Evolutionary conservation across 1,284 basidiomycete genomes (phyloP).

Genomic region (Polyporus tsugae): DNA sequence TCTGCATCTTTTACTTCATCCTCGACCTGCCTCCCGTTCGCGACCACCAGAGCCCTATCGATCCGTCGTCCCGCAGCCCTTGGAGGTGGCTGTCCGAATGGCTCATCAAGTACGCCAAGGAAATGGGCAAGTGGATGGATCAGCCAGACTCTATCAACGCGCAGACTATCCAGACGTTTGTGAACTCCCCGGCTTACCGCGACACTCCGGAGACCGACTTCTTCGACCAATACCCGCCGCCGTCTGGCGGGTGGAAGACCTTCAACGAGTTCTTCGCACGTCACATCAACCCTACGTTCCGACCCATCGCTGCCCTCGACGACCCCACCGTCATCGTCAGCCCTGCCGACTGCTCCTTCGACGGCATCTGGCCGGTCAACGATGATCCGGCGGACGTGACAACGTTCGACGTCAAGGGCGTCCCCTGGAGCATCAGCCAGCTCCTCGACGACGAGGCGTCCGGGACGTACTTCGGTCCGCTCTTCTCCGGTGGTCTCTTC

Average conservation of each 20-base stretch:
- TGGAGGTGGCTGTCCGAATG: constrained; percentile 31
- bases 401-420: constrained; percentile 27
- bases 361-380: constrained; percentile 29
- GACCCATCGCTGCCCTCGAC: constrained; percentile 25
- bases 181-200: constrained; percentile 23
- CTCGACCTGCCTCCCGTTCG: constrained; percentile 26
- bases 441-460: constrained; percentile 27
- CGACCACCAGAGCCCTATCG: constrained; percentile 27
- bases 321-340: constrained; percentile 26
- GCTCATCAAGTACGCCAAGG: constrained; percentile 33
- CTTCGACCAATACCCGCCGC: constrained; percentile 32
- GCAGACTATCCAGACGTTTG: constrained; percentile 26
- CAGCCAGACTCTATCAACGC: constrained; percentile 27
- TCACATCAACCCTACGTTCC: constrained; percentile 21
- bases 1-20: constrained; percentile 35
- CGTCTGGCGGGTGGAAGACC: constrained; percentile 28
- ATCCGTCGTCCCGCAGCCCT: constrained; percentile 20
- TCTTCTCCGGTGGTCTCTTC: constrained; percentile 33
- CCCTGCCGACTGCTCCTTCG: constrained; percentile 35
- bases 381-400: constrained; percentile 18
- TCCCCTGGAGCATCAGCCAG: constrained; percentile 32
- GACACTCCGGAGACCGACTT: constrained; percentile 3
- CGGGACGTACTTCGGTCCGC: constrained; percentile 11
- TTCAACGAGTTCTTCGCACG: constrained; percentile 37
- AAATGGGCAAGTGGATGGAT: constrained; percentile 32